Base-by-base conservation (phyloP, 371 early-diverging fungal genomes). In the Apophysomyces elegans region DNA sequence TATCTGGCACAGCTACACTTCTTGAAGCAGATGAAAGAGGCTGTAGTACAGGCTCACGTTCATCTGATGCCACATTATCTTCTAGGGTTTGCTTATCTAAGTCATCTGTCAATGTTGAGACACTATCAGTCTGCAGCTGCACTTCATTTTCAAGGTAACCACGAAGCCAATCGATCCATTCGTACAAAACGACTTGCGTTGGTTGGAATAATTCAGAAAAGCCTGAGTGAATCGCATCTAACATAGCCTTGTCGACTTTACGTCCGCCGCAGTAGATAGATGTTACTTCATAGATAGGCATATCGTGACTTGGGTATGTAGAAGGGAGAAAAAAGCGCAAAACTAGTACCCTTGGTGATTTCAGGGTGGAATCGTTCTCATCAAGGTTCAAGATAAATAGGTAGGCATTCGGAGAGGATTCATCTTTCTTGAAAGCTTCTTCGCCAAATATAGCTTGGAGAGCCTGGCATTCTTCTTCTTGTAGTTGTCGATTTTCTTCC, bases 141-240 rank as follows among this genome's bases (percentile, higher is more conserved):
- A 77, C 44, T 38, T 70, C 45, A 66, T 73, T 69, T 69, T 87
- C 84, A 5, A 93, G 61, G 59, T 86, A 91, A 4, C 80, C 83
- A 26, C 83, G 68, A 37, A 93, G 67, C 88, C 90, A 91, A 18
- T 83, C 83, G 4, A 90, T 77, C 95, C 94, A 95, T 45, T 86
- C 79, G 74, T 88, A 94, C 36, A 94, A 68, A 2, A 91, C 89
- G 0, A 93, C 94, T 60, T 92, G 85, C 1, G 84, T 83, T 1
- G 85, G 84, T 21, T 84, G 81, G 73, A 88, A 95, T 47, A 88
- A 68, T 8, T 74, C 69, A n/a, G 68, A 62, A 47, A 91, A 84
- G 16, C 79, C 81, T n/a, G 72, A 70, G 8, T 85, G 80, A 44
- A 91, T 85, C 21, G 76, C 80, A 11, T 84, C 70, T 14, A 75